Base-by-base conservation (phyloP, 163 green algal species). In the Scenedesmus sp. region DNA sequence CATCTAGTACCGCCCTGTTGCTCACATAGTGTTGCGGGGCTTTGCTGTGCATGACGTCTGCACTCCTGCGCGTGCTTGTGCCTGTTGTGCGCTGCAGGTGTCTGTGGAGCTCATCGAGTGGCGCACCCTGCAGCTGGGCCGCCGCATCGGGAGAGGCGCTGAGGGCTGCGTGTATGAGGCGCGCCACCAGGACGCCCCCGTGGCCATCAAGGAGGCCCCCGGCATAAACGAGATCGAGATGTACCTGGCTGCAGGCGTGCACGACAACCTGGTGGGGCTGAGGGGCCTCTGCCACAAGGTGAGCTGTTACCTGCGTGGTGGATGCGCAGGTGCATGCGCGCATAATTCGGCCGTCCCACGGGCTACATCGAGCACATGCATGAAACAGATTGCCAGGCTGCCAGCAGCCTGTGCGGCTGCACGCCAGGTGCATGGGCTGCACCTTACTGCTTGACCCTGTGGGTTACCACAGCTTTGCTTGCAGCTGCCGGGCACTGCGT, bases 201-300 rank as follows among this genome's bases (percentile, higher is more conserved):
- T 97, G 35, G 95, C 95, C 15, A 92, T 97, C 22, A 97, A 97
- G 88, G 46, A 94, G 85, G 91, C 85, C 0, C 56, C 87, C 20
- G 92, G 65, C n/a, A 72, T 93, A 30, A 53, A 90, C 56, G 95
- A 97, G 90, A 81, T 93, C 26, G 85, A 94, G 35, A 93, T 94
- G 76, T 89, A 83, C 82, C 12, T 94, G 20, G 84, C 72, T 86
- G 93, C 89, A 83, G 94, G 94, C 18, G 84, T 85, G 24, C 94
- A 97, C 59, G 95, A 97, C 92, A 97, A 97, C 91, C 86, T 97
- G 20, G 95, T 97, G 6, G 92, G 92, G 33, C 92, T 96, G 49
- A 87, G 95, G 22, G 95, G 94, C 13, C 83, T 97, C 16, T 56
- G 37, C 37, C 79, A 91, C 5, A 91, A 88, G 87, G 87, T 91